Base-by-base conservation (phyloP, 352 stramenopile genomes). In the Globisporangium acanthophoron region DNA sequence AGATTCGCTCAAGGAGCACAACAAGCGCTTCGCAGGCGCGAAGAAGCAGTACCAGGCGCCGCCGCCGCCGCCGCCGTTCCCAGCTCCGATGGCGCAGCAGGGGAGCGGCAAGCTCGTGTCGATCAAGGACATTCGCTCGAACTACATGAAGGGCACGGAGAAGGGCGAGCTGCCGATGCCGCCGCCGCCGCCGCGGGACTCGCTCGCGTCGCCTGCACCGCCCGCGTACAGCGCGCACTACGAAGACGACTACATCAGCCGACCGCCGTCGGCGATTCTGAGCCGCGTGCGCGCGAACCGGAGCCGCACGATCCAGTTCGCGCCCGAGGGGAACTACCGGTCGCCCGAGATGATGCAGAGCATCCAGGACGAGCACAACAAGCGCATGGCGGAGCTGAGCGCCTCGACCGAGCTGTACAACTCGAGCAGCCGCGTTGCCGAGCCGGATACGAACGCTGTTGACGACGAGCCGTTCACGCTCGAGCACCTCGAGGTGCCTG, bases 211-310 rank as follows among this genome's bases (percentile, higher is more conserved):
- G 5, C 43, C 43, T 13, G 37, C 33, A 11, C 15, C 48, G 7
- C 33, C 12, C 1, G 5, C 54, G 7, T 5, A 27, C 9, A 46
- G 15, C 33, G 16, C 46, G 3, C 52, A 20, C 12, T 50, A 65
- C 8, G 61, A 66, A 18, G 59, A 62, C n/a, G 45, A 54, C 41
- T 67, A 66, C 18, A 39, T 74, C 31, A 52, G 62, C 3, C 73
- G 54, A n/a, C 74, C 60, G 7, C 73, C 70, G 47, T 81, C 72
- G 3, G 68, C 63, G 29, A 80, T 81, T 59, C 40, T 81, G 37
- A 71, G 68, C 24, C 63, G 76, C 68, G 58, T 85, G 33, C 72
- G 72, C 39, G 70, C 67, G 29, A 85, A 85, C 29, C 74, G 74
- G 20, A 69, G 64, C 29, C 63, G 61, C 18, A 78, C 74, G 27